Evolutionary conservation across 2,329 filamentous ascomycete genomes (phyloP), one percentile per base, ranked within the genome.

Genomic region (Conoideocrella luteorostrata): DNA sequence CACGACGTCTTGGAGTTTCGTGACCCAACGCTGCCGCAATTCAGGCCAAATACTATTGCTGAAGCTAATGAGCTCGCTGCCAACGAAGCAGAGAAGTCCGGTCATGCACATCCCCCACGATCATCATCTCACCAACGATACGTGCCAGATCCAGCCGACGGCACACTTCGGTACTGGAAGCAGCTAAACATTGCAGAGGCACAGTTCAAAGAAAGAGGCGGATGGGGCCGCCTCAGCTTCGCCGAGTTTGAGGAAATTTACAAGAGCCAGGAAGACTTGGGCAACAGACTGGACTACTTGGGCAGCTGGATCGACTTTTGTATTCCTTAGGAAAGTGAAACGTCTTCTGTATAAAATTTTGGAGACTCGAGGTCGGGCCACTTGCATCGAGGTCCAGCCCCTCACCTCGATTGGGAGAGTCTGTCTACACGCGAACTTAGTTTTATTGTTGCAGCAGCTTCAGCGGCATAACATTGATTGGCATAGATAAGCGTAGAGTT

Each of bases 271-370:
- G 77, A 82, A 51, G 78, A 79, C 20, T 67, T 70, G 22, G 75
- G 74, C 12, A 79, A 80, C 57, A 68, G 83, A 42, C 72, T 90
- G 48, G 86, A 87, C 52, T 91, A 95, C 63, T 72, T 96, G 37
- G 87, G 87, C 47, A 87, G 80, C 55, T 97, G 91, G 91, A 87
- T 96, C 63, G 90, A 96, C 60, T 82, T 83, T 60, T 84, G 80
- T 60, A 82, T 84, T 52, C 80, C 79, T 12, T 80, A 71, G 61
- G 38, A 15, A 18, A 32, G 41, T 37, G 20, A 11, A 15, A 12
- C 15, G 20, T 18, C 2, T 38, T 15, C 11, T 23, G 22, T 38
- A 40, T 20, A n/a, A n/a, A n/a, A n/a, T n/a, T n/a, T n/a, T n/a
- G n/a, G n/a, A n/a, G n/a, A n/a, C n/a, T n/a, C n/a, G n/a, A n/a